Percentiles rank a stretch among this genome's conserved stretches.
Conservation (phyloP, 2,329 filamentous ascomycete genomes). For the Cordyceps cicadae region DNA sequence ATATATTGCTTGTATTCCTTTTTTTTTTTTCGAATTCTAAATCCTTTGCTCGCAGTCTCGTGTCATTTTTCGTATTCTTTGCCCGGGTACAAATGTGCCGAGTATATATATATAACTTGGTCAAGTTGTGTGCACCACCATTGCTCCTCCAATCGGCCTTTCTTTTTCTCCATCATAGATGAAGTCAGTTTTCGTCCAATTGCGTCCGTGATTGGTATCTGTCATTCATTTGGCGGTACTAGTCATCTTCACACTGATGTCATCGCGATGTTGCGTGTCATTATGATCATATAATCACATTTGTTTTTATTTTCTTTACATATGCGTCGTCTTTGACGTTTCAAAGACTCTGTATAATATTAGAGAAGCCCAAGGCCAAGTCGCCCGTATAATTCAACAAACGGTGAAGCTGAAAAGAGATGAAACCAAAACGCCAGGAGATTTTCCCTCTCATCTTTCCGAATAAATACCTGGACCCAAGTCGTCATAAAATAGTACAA, state of each 20-base stretch:
- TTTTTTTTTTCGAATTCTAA: neutral
- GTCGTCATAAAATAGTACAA: constrained; percentile 7
- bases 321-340: neutral
- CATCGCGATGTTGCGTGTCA: neutral
- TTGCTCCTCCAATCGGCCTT: too few relatives aligned
- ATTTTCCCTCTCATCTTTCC: neutral
- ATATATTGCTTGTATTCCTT: too few relatives aligned
- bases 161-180: too few relatives aligned
- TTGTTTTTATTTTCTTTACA: neutral
- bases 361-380: neutral
- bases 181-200: too few relatives aligned
- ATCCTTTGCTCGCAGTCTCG: too few relatives aligned
- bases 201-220: too few relatives aligned
- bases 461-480: neutral
- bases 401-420: neutral
- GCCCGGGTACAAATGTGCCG: too few relatives aligned
- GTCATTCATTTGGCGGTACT: too few relatives aligned
- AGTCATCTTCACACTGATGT: too few relatives aligned
- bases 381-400: neutral
- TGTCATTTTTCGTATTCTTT: too few relatives aligned
- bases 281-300: neutral
- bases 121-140: too few relatives aligned
- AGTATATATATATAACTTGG: too few relatives aligned
- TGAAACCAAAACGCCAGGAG: neutral
- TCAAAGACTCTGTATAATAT: neutral